Percentiles rank a stretch among this genome's conserved stretches.
These are phyloP conservation scores for apple (Malus domestica) DNA, from an alignment of 306 rosid species.

Conservation along the genomic window ASM211411v1 NC_041800.1:4308001-4308500, in stretches of 20 bases:
- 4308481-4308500: not conserved
- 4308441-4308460: slow-evolving; percentile 17
- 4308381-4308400: too few relatives aligned
- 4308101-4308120: not conserved
- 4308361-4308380: not conserved
- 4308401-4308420: not conserved
- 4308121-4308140: slow-evolving; percentile 17
- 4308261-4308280: not conserved
- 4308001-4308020: too few relatives aligned
- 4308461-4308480: slow-evolving; percentile 7
- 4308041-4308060: not conserved
- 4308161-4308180: not conserved
- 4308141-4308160: slow-evolving; percentile 5
- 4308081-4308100: not conserved
- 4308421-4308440: slow-evolving; percentile 6
- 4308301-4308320: not conserved
- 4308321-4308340: slow-evolving; percentile 4
- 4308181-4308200: not conserved
- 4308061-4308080: not conserved
- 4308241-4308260: not conserved
- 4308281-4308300: slow-evolving; percentile 11
- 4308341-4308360: not conserved
- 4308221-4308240: not conserved
- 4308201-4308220: not conserved
- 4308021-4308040: not conserved